phyloP scores from a whole-genome alignment of 2,329 filamentous ascomycete species.

The Ustulina deusta region DNA sequence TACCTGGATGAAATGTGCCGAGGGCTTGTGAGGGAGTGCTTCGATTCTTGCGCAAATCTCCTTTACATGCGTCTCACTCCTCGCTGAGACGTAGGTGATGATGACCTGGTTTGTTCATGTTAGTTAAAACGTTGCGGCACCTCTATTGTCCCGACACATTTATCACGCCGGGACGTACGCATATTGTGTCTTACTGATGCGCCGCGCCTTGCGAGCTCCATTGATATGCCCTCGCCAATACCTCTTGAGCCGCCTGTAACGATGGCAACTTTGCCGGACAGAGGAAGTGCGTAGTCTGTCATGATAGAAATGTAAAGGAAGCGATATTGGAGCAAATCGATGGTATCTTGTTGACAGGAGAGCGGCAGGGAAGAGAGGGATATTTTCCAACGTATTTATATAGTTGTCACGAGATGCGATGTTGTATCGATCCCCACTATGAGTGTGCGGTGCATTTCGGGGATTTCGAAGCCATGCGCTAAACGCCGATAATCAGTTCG shows the following conservation, averaged over 20 bases:
- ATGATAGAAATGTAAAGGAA: constrained; percentile 50
- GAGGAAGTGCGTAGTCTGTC: constrained; percentile 37
- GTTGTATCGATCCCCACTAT: neutral
- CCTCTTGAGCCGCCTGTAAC: constrained; percentile 56
- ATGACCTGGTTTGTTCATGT: constrained; percentile 52
- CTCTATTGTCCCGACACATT: no score
- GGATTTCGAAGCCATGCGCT: neutral
- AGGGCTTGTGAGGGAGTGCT: constrained; percentile 56
- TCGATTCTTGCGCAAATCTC: constrained; percentile 71
- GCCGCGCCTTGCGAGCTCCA: constrained; percentile 53
- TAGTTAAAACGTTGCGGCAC: neutral
- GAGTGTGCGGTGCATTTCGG: neutral
- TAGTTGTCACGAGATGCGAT: neutral
- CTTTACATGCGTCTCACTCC: constrained; percentile 69
- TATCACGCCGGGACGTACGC: neutral
- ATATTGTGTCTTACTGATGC: constrained; percentile 41
- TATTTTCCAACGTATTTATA: neutral
- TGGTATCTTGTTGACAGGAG: neutral
- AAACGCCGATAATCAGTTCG: neutral
- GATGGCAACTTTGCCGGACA: constrained; percentile 54
- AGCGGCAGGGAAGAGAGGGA: neutral
- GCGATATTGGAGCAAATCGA: neutral
- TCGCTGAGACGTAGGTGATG: constrained; percentile 72
- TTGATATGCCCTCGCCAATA: constrained; percentile 54
- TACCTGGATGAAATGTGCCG: constrained; percentile 36